A percentile compares a stretch with the other conserved stretches of the same genome.
Conservation (phyloP, 768 basidiomycete species). For the Glaciozyma martinii region DNA sequence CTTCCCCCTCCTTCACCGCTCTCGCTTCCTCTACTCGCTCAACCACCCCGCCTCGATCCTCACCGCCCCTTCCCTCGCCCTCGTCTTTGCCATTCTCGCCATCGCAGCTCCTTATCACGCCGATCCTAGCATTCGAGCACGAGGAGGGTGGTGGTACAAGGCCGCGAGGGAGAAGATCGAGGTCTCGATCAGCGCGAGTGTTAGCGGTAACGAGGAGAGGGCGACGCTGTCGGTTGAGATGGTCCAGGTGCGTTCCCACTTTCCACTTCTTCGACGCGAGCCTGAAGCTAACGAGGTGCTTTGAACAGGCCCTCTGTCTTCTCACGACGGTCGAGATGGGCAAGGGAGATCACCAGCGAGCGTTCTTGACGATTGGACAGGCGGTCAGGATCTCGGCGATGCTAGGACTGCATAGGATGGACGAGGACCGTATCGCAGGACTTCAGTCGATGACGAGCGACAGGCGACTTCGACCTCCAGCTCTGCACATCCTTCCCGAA, state of each 20-base stretch:
- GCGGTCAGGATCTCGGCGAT: constrained; percentile 29
- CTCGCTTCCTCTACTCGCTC: constrained; percentile 28
- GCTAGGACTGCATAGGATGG: constrained; percentile 31
- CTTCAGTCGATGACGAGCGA: constrained; percentile 8
- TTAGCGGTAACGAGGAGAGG: background rate
- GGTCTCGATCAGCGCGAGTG: constrained; percentile 12
- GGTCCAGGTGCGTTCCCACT: constrained; percentile 7
- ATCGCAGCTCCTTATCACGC: constrained; percentile 20
- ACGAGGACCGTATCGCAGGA: constrained; percentile 25
- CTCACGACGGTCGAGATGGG: constrained; percentile 26
- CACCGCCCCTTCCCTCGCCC: constrained; percentile 17
- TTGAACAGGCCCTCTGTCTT: constrained; percentile 17
- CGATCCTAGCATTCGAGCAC: constrained; percentile 4
- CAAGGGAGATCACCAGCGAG: constrained; percentile 26
- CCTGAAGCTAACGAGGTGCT: background rate
- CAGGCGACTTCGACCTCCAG: constrained; percentile 22
- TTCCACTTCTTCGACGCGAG: background rate
- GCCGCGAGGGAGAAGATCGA: constrained; percentile 19
- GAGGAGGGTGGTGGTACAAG: constrained; percentile 11
- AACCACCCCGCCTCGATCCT: constrained; percentile 19
- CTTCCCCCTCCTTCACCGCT: constrained; percentile 29
- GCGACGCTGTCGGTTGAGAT: constrained; percentile 26
- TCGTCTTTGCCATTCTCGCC: constrained; percentile 28
- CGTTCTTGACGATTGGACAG: constrained; percentile 24
- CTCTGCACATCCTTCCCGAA: constrained; percentile 20